phyloP scores from a whole-genome alignment of 768 basidiomycete genomes.

The Termitomyces bulborhizus region DNA sequence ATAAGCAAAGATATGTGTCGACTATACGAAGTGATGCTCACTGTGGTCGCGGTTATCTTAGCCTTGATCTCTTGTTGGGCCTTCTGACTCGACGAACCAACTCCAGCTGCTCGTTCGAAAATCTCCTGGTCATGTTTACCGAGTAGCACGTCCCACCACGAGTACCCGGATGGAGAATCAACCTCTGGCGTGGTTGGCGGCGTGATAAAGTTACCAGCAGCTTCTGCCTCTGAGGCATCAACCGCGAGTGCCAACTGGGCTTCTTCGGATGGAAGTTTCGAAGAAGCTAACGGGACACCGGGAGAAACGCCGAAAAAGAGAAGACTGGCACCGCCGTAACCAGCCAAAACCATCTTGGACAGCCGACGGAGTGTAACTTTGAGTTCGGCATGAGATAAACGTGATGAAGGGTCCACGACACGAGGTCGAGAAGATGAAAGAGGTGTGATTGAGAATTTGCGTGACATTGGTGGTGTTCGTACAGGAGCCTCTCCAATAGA shows the following conservation, averaged over 20 bases:
- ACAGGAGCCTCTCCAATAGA: constrained; percentile 65
- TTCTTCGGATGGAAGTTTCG: constrained; percentile 51
- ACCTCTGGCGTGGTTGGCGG: constrained; percentile 15
- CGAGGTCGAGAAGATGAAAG: constrained; percentile 6
- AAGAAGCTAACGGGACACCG: constrained; percentile 23
- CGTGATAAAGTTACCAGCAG: constrained; percentile 33
- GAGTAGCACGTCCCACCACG: constrained; percentile 80
- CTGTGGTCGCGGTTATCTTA: constrained; percentile 50
- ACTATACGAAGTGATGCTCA: constrained; percentile 10
- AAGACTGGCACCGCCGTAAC: constrained; percentile 78
- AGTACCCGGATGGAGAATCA: constrained; percentile 34
- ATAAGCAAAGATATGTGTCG: not conserved
- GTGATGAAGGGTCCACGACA: constrained; percentile 7
- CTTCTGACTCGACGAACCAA: constrained; percentile 19
- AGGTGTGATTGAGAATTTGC: constrained; percentile 12
- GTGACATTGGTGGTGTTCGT: constrained; percentile 23
- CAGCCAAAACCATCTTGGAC: constrained; percentile 78
- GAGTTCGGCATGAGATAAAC: constrained; percentile 41
- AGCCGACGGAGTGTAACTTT: constrained; percentile 69
- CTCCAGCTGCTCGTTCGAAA: constrained; percentile 56
- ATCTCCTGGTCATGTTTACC: constrained; percentile 83
- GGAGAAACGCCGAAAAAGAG: constrained; percentile 72
- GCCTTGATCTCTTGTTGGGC: constrained; percentile 29
- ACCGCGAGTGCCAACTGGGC: constrained; percentile 59
- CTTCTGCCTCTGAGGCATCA: constrained; percentile 67